phyloP scores from a whole-genome alignment of 306 rosid genomes.

The Sphenostylis stenocarpa region DNA sequence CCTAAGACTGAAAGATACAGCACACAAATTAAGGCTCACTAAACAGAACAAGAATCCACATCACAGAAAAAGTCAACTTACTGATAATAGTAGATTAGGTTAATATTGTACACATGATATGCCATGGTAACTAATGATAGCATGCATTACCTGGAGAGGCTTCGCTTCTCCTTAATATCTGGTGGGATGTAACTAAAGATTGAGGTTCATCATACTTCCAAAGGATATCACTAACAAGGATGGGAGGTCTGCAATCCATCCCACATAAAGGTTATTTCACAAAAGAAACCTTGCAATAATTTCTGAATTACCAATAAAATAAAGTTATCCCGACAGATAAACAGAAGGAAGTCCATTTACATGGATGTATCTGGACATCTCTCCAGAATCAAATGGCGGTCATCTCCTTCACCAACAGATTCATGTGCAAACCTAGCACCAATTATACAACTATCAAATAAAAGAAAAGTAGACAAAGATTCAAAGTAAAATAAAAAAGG shows the following conservation, averaged over 20 bases:
- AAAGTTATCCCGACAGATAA: conserved; percentile 5
- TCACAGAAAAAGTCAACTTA: not conserved
- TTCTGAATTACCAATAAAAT: not conserved
- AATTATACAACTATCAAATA: conserved; percentile 17
- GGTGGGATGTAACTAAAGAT: conserved; percentile 59
- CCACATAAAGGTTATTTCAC: conserved; percentile 31
- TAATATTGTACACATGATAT: not conserved
- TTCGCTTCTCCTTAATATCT: conserved; percentile 72
- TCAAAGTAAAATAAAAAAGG: conserved; percentile 21
- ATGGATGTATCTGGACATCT: conserved; percentile 86
- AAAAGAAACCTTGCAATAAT: conserved; percentile 12
- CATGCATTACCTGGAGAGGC: conserved; percentile 59
- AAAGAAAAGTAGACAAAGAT: not conserved
- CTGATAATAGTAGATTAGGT: conserved; percentile 11
- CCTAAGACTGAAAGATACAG: conserved; percentile 43
- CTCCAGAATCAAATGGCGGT: conserved; percentile 87
- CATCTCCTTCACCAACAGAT: conserved; percentile 96
- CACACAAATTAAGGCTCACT: conserved; percentile 23
- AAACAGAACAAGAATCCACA: not conserved
- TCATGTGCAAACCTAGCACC: conserved; percentile 78
- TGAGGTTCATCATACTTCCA: conserved; percentile 78
- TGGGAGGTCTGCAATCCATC: conserved; percentile 76
- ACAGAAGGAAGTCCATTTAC: conserved; percentile 47
- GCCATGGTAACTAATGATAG: not conserved
- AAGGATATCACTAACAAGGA: conserved; percentile 93